These are phyloP conservation scores for Ilyonectria destructans DNA, from an alignment of 2,329 filamentous ascomycete genomes.

Conservation along the genomic window DNA sequence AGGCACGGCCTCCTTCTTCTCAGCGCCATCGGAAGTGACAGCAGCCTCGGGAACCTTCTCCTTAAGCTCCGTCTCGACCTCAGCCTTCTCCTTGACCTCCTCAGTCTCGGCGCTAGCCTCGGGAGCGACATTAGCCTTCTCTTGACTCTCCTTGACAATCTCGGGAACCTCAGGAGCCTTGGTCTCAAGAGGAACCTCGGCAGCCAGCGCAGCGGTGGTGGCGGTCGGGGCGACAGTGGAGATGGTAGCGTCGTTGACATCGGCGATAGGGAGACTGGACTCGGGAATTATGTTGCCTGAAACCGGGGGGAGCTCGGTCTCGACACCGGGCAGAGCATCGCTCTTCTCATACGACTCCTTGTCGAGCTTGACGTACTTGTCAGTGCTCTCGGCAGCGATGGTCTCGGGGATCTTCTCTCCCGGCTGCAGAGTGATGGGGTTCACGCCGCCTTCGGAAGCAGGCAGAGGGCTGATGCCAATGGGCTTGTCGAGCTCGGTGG, in stretches of 20 bases:
- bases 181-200: slow-evolving; percentile 76
- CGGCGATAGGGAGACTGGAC: slow-evolving; percentile 80
- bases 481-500: slow-evolving; percentile 65
- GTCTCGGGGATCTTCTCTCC: slow-evolving; percentile 86
- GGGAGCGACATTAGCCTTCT: slow-evolving; percentile 74
- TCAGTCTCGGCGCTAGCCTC: slow-evolving; percentile 78
- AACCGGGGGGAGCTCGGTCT: slow-evolving; percentile 69
- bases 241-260: slow-evolving; percentile 62
- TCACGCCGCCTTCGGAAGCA: slow-evolving; percentile 76
- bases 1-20: slow-evolving; percentile 66
- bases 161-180: slow-evolving; percentile 58
- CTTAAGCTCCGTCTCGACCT: slow-evolving; percentile 80
- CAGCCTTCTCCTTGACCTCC: slow-evolving; percentile 80
- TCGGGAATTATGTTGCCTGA: slow-evolving; percentile 82
- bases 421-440: slow-evolving; percentile 84
- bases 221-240: slow-evolving; percentile 69
- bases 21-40: slow-evolving; percentile 70
- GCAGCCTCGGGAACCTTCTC: slow-evolving; percentile 75
- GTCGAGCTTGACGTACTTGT: slow-evolving; percentile 83
- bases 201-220: slow-evolving; percentile 80
- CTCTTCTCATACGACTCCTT: slow-evolving; percentile 90
- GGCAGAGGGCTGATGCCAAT: slow-evolving; percentile 76
- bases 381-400: slow-evolving; percentile 77
- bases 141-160: slow-evolving; percentile 81
- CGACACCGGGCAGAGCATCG: slow-evolving; percentile 72